Conservation (phyloP, 179 eudicot genomes). For the Silene noctiflora region DNA sequence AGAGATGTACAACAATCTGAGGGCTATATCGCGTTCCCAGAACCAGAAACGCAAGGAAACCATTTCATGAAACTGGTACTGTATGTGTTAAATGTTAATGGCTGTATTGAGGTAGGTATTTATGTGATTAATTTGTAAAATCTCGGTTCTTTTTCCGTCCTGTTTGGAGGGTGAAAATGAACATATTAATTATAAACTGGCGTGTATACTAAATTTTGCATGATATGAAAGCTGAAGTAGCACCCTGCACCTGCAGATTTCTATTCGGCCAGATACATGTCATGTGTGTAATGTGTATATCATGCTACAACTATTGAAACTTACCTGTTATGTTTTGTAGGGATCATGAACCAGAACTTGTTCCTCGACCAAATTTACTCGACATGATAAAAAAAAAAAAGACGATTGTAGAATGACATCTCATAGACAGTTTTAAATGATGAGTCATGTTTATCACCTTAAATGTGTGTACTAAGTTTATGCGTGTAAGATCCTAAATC, state of each 20-base stretch:
- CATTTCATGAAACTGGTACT: conserved; percentile 15
- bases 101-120: conserved; percentile 1
- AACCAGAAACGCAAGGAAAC: conserved; percentile 29
- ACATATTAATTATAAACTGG: conserved; percentile 16
- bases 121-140: conserved; percentile 30
- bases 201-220: conserved; percentile 26
- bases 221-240: conserved; percentile 18
- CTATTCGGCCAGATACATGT: background rate
- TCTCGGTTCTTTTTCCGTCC: background rate
- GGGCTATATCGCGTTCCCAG: conserved; percentile 32
- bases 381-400: too few relatives aligned
- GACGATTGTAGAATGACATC: too few relatives aligned
- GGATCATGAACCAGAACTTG: too few relatives aligned
- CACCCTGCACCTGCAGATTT: background rate
- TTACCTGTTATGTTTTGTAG: too few relatives aligned
- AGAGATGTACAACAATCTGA: conserved; percentile 54
- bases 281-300: too few relatives aligned
- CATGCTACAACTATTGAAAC: too few relatives aligned
- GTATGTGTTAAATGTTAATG: background rate
- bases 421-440: background rate
- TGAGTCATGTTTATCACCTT: background rate
- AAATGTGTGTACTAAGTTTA: too few relatives aligned
- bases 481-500: too few relatives aligned
- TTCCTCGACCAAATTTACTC: too few relatives aligned
- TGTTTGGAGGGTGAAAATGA: conserved; percentile 6